A percentile compares a stretch with the other conserved stretches of the same genome.
Evolutionary conservation across 176 grass and related monocot species (phyloP).

Genomic region (Oryza coarctata): DNA sequence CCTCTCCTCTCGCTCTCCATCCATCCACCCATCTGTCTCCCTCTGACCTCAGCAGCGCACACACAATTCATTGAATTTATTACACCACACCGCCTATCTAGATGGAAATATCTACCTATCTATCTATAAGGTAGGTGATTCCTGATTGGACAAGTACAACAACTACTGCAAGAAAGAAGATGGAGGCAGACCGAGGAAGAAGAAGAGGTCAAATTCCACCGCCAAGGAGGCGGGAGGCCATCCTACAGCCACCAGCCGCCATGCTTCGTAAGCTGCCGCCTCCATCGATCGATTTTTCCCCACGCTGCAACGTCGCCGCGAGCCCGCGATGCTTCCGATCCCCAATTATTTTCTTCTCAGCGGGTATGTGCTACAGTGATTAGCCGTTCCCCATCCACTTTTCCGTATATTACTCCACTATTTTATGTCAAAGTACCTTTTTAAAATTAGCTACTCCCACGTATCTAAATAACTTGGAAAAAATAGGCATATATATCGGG

Average conservation of each 20-base stretch:
- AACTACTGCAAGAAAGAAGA: no score
- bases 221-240: background rate
- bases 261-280: background rate
- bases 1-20: slow-evolving; percentile 2
- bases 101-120: no score
- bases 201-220: background rate
- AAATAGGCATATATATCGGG: no score
- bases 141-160: no score
- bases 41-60: slow-evolving; percentile 25
- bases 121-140: no score
- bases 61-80: slow-evolving; percentile 13
- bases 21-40: slow-evolving; percentile 9
- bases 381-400: no score
- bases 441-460: no score
- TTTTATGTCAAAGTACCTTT: no score
- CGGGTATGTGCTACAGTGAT: no score
- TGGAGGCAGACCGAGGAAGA: background rate
- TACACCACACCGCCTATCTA: background rate
- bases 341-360: background rate
- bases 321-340: background rate
- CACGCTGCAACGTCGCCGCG: background rate
- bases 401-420: no score
- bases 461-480: no score
- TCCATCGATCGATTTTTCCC: background rate
- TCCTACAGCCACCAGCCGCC: no score